Conservation (phyloP, 805 yeast genomes). For the Yarrowia keelungensis region DNA sequence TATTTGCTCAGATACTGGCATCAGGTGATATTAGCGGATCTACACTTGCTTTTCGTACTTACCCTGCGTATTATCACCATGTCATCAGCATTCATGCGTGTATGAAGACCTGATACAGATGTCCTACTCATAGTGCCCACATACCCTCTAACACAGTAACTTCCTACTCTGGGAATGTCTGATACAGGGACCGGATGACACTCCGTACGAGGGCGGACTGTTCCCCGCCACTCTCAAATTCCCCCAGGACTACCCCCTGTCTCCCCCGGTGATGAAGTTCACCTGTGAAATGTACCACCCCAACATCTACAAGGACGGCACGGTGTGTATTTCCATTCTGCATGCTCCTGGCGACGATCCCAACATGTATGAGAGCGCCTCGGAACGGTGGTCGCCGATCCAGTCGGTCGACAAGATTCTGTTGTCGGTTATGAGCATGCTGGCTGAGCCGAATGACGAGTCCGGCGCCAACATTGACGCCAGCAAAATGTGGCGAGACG, state of each 20-base stretch:
- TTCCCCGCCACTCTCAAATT: constrained; percentile 76
- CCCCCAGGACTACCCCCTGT: constrained; percentile 80
- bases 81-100: no score
- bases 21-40: no score
- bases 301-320: constrained; percentile 91
- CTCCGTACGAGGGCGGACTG: constrained; percentile 88
- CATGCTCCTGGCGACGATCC: constrained; percentile 99
- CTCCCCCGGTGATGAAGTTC: constrained; percentile 78
- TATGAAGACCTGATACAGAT: no score
- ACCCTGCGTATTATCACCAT: no score
- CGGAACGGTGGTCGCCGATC: constrained; percentile 97
- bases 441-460: constrained; percentile 93
- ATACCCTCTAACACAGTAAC: constrained; percentile 49
- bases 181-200: constrained; percentile 81
- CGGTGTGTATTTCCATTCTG: constrained; percentile 92
- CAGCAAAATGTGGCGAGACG: constrained; percentile 87
- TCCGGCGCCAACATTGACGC: constrained; percentile 91
- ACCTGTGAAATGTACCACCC: constrained; percentile 90
- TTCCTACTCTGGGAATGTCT: constrained; percentile 84
- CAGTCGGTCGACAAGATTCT: constrained; percentile 97
- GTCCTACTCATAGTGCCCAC: no score
- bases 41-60: no score
- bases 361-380: constrained; percentile 90
- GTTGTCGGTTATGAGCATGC: constrained; percentile 91
- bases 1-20: no score